phyloP scores from a whole-genome alignment of 2,329 filamentous ascomycete species.

The Mycosphaerella sp. region DNA sequence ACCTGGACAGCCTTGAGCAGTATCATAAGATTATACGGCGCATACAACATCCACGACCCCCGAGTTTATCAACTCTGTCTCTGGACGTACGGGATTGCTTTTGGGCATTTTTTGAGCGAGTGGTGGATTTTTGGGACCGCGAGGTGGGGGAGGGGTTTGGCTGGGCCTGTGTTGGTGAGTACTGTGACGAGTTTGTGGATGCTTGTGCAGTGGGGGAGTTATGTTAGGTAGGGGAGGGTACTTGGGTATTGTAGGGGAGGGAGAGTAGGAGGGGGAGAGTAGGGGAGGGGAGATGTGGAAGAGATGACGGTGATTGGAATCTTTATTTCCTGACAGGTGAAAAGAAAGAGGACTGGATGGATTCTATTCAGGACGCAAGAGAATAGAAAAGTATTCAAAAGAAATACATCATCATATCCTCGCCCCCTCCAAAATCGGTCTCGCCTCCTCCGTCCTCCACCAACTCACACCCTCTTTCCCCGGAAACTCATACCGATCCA shows the following conservation, averaged over 20 bases:
- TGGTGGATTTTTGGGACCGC: slow-evolving; percentile 73
- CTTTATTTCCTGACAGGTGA: no score
- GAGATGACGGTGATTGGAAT: no score
- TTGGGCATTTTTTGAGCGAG: slow-evolving; percentile 73
- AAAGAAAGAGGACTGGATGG: no score
- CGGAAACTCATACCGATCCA: slow-evolving; percentile 72
- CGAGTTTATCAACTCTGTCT: slow-evolving; percentile 74
- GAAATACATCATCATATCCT: background rate
- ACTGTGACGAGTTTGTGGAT: slow-evolving; percentile 56
- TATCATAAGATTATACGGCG: slow-evolving; percentile 72
- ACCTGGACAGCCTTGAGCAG: slow-evolving; percentile 79
- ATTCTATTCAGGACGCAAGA: no score
- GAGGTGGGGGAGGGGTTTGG: slow-evolving; percentile 54
- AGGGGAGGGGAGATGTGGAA: no score
- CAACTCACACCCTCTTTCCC: slow-evolving; percentile 72
- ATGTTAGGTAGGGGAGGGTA: slow-evolving; percentile 16
- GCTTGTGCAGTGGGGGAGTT: slow-evolving; percentile 52
- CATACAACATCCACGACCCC: slow-evolving; percentile 71
- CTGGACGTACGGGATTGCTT: slow-evolving; percentile 74
- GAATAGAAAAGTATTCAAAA: no score
- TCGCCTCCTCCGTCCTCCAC: slow-evolving; percentile 80
- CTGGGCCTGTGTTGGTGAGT: slow-evolving; percentile 53
- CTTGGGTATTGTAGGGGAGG: no score
- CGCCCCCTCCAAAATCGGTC: slow-evolving; percentile 58
- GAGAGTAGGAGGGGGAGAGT: no score